Conservation (phyloP, 2,329 filamentous ascomycete species). For the Volutella citrinella region DNA sequence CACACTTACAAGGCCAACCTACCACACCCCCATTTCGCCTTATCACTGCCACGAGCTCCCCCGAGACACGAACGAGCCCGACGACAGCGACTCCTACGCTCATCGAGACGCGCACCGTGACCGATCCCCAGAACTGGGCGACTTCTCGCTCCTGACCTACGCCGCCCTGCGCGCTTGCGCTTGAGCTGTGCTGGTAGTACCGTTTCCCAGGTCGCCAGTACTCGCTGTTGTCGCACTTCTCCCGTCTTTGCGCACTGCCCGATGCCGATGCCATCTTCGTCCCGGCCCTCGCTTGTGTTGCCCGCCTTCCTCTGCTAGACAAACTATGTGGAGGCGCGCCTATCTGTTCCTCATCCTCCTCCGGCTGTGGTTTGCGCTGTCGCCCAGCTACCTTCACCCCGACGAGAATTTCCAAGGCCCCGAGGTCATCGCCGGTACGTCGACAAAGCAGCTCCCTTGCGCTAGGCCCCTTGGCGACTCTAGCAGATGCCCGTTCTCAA, state of each 20-base stretch:
- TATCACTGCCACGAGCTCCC: no score
- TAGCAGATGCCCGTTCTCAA: no score
- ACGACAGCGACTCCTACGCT: no score
- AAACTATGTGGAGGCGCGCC: conserved; percentile 82
- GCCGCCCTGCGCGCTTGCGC: no score
- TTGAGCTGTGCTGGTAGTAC: conserved; percentile 8
- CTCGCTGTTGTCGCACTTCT: no score
- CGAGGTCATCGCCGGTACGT: conserved; percentile 90
- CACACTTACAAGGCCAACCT: no score
- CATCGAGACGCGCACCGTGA: no score
- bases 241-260: conserved; percentile 13
- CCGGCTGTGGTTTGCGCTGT: conserved; percentile 90
- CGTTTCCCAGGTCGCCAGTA: conserved; percentile 18
- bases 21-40: no score
- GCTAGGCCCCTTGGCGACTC: no score
- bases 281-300: conserved; percentile 25
- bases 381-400: conserved; percentile 93
- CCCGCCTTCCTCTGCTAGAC: conserved; percentile 17
- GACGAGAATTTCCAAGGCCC: conserved; percentile 99
- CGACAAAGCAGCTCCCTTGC: neutral
- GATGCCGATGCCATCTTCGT: conserved; percentile 17
- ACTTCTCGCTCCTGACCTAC: no score
- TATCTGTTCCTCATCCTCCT: conserved; percentile 83
- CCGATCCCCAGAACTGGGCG: no score
- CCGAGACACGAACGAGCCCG: no score